Evolutionary conservation across 768 basidiomycete genomes (phyloP).

Genomic region (Boletellus emodensis): DNA sequence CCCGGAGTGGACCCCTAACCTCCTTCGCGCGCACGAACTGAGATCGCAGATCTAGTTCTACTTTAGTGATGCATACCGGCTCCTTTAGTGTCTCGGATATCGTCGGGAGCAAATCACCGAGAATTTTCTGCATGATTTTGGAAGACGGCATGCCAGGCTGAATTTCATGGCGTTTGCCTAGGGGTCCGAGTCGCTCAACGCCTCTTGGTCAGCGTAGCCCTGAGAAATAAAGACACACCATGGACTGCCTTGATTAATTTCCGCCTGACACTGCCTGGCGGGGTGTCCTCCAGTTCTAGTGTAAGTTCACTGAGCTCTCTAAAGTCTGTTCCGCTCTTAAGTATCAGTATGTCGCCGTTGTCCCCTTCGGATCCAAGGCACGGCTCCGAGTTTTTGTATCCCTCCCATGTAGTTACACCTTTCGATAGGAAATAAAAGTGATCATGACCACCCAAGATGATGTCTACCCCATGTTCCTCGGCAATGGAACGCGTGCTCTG

Average conservation of each 20-base stretch:
- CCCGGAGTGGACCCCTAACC: conserved; percentile 34
- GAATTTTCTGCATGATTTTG: conserved; percentile 50
- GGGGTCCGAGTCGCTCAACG: not conserved
- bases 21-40: conserved; percentile 68
- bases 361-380: conserved; percentile 69
- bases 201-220: not conserved
- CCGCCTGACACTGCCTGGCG: conserved; percentile 57
- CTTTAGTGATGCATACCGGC: conserved; percentile 69
- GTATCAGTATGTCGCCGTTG: conserved; percentile 61
- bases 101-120: conserved; percentile 60
- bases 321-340: conserved; percentile 91
- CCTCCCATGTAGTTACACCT: conserved; percentile 65
- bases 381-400: conserved; percentile 48
- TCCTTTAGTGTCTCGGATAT: conserved; percentile 68
- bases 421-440: conserved; percentile 74
- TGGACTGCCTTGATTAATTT: conserved; percentile 60
- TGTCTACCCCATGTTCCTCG: conserved; percentile 69
- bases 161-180: conserved; percentile 67
- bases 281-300: conserved; percentile 57
- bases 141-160: conserved; percentile 56
- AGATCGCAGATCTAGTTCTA: conserved; percentile 69
- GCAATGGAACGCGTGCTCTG: conserved; percentile 43
- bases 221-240: conserved; percentile 38
- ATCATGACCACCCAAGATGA: conserved; percentile 87
- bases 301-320: conserved; percentile 76